These are phyloP conservation scores for Kodamaea sp. DNA, from an alignment of 1,139 yeast genomes.

Conservation along the genomic window DNA sequence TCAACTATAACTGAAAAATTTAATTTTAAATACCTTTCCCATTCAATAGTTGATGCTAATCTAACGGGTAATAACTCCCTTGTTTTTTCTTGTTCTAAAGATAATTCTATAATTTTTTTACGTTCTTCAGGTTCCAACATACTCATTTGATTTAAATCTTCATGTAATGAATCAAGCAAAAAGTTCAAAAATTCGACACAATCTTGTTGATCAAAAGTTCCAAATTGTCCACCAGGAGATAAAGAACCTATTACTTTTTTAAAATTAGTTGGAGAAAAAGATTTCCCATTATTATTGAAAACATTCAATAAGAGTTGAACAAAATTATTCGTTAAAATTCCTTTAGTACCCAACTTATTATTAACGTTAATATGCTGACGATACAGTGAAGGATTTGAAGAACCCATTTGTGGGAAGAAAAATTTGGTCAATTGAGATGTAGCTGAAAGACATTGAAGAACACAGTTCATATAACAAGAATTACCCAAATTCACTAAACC, in stretches of 20 bases:
- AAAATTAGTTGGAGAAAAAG: constrained; percentile 54
- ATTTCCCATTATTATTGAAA: constrained; percentile 47
- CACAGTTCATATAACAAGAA: constrained; percentile 91
- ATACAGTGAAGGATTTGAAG: constrained; percentile 37
- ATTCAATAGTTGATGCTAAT: constrained; percentile 85
- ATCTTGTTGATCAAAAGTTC: constrained; percentile 85
- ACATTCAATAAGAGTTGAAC: constrained; percentile 62
- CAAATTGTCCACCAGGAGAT: constrained; percentile 60
- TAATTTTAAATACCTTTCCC: constrained; percentile 86
- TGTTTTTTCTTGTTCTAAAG: constrained; percentile 69
- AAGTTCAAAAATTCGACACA: constrained; percentile 88
- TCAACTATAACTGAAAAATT: constrained; percentile 85
- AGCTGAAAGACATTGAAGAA: constrained; percentile 72
- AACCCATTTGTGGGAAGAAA: constrained; percentile 30
- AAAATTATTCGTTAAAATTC: constrained; percentile 71
- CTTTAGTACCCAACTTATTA: constrained; percentile 80
- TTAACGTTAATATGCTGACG: constrained; percentile 69
- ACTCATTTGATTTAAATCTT: constrained; percentile 71
- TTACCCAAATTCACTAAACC: constrained; percentile 85
- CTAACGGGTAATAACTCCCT: constrained; percentile 77
- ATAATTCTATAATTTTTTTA: constrained; percentile 45
- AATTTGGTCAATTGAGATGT: constrained; percentile 42
- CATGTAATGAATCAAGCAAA: constrained; percentile 80
- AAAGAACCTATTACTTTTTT: constrained; percentile 64
- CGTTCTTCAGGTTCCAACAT: constrained; percentile 33